A percentile compares a stretch with the other conserved stretches of the same genome.
phyloP scores from a whole-genome alignment of 202 grass and related monocot species.

The Saccharum hybrid region DNA sequence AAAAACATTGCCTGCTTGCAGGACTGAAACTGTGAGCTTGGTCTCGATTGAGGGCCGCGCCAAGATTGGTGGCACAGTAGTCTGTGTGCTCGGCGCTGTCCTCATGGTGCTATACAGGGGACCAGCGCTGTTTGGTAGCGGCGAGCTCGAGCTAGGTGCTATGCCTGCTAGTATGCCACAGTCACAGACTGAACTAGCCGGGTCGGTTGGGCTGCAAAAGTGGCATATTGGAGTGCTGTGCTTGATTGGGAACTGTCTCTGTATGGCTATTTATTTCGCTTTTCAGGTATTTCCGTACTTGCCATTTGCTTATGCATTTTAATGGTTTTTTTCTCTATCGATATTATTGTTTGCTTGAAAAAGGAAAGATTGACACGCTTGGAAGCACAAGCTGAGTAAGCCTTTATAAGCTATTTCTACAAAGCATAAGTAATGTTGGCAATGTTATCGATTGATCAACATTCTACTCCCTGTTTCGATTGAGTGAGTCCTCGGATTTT shows the following conservation, averaged over 20 bases:
- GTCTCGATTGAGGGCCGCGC: constrained; percentile 56
- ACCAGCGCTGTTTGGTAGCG: constrained; percentile 61
- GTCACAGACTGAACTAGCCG: constrained; percentile 52
- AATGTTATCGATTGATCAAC: constrained; percentile 5
- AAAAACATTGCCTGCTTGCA: constrained; percentile 35
- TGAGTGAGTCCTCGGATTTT: background rate
- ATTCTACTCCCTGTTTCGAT: background rate
- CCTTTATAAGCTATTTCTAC: constrained; percentile 12
- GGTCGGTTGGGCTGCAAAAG: constrained; percentile 57
- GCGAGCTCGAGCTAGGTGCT: constrained; percentile 39
- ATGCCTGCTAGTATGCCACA: constrained; percentile 40
- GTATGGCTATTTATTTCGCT: constrained; percentile 82
- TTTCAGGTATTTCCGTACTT: constrained; percentile 60
- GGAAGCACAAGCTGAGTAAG: background rate
- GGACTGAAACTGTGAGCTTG: constrained; percentile 70
- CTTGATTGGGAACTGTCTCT: constrained; percentile 87
- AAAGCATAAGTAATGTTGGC: background rate
- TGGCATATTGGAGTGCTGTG: constrained; percentile 83
- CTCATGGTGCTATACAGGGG: constrained; percentile 84
- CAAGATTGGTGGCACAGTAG: constrained; percentile 73
- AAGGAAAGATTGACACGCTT: background rate
- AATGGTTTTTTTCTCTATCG: constrained; percentile 16
- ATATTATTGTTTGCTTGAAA: background rate
- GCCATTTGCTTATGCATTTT: constrained; percentile 3
- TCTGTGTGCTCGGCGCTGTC: constrained; percentile 74